Conservation (phyloP, 441 rosid species). For the Eutrema salsugineum region DNA sequence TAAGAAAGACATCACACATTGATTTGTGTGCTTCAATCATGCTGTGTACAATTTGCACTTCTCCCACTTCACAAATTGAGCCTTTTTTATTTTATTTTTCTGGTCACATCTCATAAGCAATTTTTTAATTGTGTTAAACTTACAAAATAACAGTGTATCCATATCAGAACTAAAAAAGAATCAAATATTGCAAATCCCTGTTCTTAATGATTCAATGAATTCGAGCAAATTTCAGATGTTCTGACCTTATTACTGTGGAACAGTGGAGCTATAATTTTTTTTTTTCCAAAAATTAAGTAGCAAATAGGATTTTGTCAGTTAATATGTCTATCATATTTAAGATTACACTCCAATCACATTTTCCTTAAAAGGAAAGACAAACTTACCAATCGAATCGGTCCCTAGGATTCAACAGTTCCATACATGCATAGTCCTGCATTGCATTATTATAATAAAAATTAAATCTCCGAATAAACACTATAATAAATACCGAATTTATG, state of each 20-base stretch:
- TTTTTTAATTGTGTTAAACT: neutral
- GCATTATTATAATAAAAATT: neutral
- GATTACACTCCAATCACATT: neutral
- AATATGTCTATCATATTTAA: neutral
- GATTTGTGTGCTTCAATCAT: conserved; percentile 21
- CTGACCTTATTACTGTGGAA: neutral
- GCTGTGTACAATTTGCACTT: conserved; percentile 17
- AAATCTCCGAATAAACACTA: neutral
- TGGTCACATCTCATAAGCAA: neutral
- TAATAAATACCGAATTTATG: neutral
- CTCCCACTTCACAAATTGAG: neutral
- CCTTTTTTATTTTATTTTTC: neutral
- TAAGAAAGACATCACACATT: conserved; percentile 2
- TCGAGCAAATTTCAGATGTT: neutral
- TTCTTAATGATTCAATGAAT: neutral
- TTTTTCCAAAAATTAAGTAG: neutral
- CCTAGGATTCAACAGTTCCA: neutral
- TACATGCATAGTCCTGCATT: neutral
- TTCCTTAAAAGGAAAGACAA: conserved; percentile 3
- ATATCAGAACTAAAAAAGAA: neutral
- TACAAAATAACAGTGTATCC: neutral
- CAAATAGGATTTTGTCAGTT: neutral
- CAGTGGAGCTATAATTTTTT: neutral
- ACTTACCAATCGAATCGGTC: neutral
- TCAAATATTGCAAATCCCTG: neutral